These are phyloP conservation scores for Blastomyces gilchristii DNA, from an alignment of 2,329 filamentous ascomycete genomes.

Conservation along the genomic window DNA sequence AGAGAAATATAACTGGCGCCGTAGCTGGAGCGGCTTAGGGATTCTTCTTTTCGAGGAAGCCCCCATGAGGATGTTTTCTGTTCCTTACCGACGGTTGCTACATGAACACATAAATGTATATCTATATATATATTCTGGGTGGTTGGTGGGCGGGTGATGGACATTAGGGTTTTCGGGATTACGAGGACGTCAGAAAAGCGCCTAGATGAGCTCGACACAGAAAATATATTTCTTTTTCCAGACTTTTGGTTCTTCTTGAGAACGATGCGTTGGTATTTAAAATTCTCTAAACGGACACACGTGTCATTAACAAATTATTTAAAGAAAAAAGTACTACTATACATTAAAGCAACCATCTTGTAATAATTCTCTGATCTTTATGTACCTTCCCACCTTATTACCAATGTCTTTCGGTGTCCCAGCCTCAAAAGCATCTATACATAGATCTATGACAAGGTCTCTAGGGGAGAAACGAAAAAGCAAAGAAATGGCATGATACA, in stretches of 20 bases:
- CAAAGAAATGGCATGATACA: neutral
- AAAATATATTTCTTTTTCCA: too few species aligned
- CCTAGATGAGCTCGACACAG: too few species aligned
- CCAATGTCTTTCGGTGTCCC: neutral
- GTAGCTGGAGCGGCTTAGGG: slow-evolving; percentile 57
- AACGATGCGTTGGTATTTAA: too few species aligned
- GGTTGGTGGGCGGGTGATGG: neutral
- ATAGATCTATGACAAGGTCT: neutral
- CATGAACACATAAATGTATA: slow-evolving; percentile 27
- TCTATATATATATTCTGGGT: neutral
- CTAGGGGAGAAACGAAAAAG: neutral
- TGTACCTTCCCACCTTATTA: neutral
- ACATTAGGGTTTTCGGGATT: neutral
- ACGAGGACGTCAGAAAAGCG: too few species aligned
- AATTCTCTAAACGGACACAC: too few species aligned
- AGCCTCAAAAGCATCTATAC: neutral
- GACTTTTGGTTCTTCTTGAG: too few species aligned
- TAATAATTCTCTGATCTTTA: neutral
- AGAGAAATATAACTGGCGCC: slow-evolving; percentile 46
- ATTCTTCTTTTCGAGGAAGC: slow-evolving; percentile 10
- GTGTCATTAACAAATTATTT: too few species aligned
- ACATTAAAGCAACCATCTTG: too few species aligned
- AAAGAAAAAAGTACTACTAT: too few species aligned
- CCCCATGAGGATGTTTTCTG: slow-evolving; percentile 44
- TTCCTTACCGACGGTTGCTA: slow-evolving; percentile 60